phyloP scores from a whole-genome alignment of 768 basidiomycete genomes.

The Antrodiella citrinella region DNA sequence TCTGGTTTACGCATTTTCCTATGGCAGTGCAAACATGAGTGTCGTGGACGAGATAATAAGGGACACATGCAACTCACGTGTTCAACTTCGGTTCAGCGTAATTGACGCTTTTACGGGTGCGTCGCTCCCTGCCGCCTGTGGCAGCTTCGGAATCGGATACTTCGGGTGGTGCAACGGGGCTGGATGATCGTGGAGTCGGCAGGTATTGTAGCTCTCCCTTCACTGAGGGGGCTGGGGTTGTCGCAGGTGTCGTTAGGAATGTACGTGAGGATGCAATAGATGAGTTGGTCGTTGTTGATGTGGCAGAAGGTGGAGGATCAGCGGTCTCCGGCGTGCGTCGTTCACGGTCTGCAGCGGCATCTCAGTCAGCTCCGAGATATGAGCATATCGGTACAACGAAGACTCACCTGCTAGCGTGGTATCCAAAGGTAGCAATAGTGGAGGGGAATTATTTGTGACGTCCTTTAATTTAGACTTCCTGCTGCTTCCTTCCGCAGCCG shows the following conservation, averaged over 20 bases:
- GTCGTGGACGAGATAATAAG: background rate
- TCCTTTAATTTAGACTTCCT: slow-evolving; percentile 51
- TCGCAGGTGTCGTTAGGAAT: slow-evolving; percentile 34
- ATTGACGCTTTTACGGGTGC: slow-evolving; percentile 72
- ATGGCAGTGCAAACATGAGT: slow-evolving; percentile 6
- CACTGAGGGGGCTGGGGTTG: slow-evolving; percentile 30
- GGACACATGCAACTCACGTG: slow-evolving; percentile 44
- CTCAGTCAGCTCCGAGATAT: slow-evolving; percentile 11
- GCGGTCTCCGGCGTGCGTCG: slow-evolving; percentile 30
- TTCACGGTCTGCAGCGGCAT: slow-evolving; percentile 25
- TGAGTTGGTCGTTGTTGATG: slow-evolving; percentile 28
- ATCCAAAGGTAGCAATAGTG: slow-evolving; percentile 29
- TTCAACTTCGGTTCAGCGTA: slow-evolving; percentile 86
- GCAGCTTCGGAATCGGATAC: slow-evolving; percentile 25
- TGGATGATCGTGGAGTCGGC: slow-evolving; percentile 44
- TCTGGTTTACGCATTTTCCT: slow-evolving; percentile 92
- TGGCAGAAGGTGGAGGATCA: slow-evolving; percentile 18
- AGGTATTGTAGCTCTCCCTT: slow-evolving; percentile 23
- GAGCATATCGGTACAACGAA: no score
- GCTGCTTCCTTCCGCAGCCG: slow-evolving; percentile 21
- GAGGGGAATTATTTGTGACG: slow-evolving; percentile 55
- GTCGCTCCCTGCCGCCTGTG: slow-evolving; percentile 37
- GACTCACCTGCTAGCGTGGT: slow-evolving; percentile 16
- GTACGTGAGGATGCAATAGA: slow-evolving; percentile 27
- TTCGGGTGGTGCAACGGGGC: slow-evolving; percentile 30